These are phyloP conservation scores for Venturia nashicola DNA, from an alignment of 2,329 filamentous ascomycete genomes.

Conservation along the genomic window DNA sequence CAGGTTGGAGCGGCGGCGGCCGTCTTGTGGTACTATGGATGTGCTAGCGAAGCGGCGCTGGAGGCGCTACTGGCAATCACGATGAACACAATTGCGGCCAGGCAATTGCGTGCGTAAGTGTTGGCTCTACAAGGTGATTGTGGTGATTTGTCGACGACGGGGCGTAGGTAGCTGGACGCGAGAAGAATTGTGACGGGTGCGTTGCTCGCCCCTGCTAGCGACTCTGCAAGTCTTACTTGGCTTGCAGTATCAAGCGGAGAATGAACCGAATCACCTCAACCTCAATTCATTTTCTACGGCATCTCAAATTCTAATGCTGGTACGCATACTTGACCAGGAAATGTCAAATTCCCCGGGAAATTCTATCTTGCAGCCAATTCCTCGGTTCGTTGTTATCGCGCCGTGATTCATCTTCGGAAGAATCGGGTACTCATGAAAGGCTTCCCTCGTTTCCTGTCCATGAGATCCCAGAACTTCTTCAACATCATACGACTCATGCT, in stretches of 20 bases:
- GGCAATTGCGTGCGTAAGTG: not conserved
- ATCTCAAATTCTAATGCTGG: not conserved
- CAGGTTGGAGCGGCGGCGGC: not conserved
- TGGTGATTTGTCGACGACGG: not conserved
- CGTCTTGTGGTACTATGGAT: not conserved
- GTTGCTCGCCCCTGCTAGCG: not conserved
- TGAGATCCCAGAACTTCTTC: not conserved
- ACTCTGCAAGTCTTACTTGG: not conserved
- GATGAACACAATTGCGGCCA: not conserved
- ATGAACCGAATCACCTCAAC: not conserved
- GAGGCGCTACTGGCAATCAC: not conserved
- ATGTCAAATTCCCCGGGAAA: not conserved
- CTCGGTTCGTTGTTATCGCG: not conserved
- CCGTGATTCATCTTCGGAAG: not conserved
- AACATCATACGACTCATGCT: not conserved
- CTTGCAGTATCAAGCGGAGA: not conserved
- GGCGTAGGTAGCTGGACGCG: not conserved
- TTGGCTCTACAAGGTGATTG: not conserved
- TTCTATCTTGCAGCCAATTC: not conserved
- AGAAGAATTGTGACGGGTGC: not conserved
- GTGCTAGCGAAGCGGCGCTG: not conserved
- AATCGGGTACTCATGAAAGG: not conserved
- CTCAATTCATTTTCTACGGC: not conserved
- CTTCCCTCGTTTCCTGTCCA: not conserved
- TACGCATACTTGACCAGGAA: not conserved